Base-by-base conservation (phyloP, 345 rosid genomes). In the Rhodomyrtus tomentosa region DNA sequence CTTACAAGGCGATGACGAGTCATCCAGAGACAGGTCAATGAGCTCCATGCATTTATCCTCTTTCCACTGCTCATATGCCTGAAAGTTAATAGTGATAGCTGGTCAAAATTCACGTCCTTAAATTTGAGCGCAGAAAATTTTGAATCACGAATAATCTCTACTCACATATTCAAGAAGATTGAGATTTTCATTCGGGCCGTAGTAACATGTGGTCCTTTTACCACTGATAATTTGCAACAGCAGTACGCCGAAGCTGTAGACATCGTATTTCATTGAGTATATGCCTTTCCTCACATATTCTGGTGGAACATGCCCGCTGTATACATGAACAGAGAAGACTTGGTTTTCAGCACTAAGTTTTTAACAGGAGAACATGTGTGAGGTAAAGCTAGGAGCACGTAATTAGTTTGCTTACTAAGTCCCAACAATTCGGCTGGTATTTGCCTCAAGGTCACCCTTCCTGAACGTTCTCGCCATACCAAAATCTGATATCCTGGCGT, bases 231-330 rank as follows among this genome's bases (percentile, higher is more conserved):
- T 90, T 81, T 92, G 93, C 82, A 91, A 84, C 50, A 92, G 90
- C 7, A 92, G 73, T 73, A 92, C 91, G 82, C 94, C 93, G 10
- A 91, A 92, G 84, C 93, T 91, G 54, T 88, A 92, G 42, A 92
- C 89, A 5, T 92, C 93, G 22, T 85, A 89, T 68, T 92, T 92
- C 84, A 84, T 87, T 18, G 93, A 90, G 82, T 92, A 92, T 49
- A 82, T 84, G 8, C 94, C 92, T 11, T 80, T 88, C 50, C 52
- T 87, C 25, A 86, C 93, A 42, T 90, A 92, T 85, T 91, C 93
- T 15, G 94, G 92, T 58, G 94, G 92, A 86, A 89, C 82, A 40
- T 89, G 91, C 27, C 94, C 91, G 45, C 93, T 89, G 87, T 82
- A 88, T 18, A 6, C 45, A 50, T 80, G 6, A 51, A 40, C 3